phyloP scores from a whole-genome alignment of 148 eudicot species.

The Silene latifolia region DNA sequence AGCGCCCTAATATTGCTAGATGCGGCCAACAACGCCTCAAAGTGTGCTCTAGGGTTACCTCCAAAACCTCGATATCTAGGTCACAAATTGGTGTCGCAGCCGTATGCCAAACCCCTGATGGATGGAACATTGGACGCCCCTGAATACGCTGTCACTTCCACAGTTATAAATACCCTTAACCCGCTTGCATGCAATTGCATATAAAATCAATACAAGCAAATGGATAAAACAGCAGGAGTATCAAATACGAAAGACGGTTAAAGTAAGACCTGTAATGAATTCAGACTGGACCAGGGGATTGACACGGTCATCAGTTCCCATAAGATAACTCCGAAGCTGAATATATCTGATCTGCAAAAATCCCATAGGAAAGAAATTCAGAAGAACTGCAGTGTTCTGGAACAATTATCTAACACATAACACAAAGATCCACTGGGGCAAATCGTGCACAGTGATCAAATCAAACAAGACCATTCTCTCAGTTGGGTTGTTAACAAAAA shows the following conservation, averaged over 20 bases:
- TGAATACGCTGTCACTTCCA: no score
- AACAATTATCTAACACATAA: background rate
- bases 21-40: no score
- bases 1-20: no score
- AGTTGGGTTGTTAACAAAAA: background rate
- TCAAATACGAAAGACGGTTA: background rate
- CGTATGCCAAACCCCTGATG: no score
- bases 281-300: constrained; percentile 70
- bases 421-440: background rate
- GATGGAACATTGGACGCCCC: no score
- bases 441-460: background rate
- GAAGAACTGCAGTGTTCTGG: background rate
- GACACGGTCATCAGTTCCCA: constrained; percentile 82
- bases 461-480: background rate
- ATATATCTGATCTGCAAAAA: constrained; percentile 75
- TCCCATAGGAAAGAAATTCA: constrained; percentile 5
- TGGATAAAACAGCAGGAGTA: background rate
- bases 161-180: no score
- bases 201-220: no score
- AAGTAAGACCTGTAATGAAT: constrained; percentile 60
- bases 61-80: no score
- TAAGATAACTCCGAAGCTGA: constrained; percentile 76
- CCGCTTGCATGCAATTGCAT: no score
- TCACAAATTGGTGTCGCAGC: no score
- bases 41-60: no score